phyloP scores from a whole-genome alignment of 2,329 filamentous ascomycete species.

The Metarhizium humberi region DNA sequence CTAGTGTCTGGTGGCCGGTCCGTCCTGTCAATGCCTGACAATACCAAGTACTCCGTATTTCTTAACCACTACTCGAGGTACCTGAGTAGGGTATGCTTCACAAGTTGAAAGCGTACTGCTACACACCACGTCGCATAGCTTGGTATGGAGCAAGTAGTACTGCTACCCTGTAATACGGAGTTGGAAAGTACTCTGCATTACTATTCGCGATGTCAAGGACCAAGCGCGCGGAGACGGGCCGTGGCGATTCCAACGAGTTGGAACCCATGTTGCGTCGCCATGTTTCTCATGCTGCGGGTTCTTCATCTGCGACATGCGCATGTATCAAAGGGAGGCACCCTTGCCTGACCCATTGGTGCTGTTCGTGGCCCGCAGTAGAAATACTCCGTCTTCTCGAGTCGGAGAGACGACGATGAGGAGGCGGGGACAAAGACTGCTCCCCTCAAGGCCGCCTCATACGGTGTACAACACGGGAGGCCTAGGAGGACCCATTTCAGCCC shows the following conservation, averaged over 20 bases:
- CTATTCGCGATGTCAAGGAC: not conserved
- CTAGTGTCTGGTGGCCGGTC: not conserved
- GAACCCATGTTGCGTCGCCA: slow-evolving; percentile 2
- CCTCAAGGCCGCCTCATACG: too few species aligned
- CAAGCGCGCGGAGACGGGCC: slow-evolving; percentile 8
- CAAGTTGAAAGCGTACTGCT: not conserved
- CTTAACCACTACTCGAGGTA: too few species aligned
- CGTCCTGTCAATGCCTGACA: not conserved
- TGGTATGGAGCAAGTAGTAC: not conserved
- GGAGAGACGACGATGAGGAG: too few species aligned
- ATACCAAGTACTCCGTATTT: too few species aligned
- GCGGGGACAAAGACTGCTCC: too few species aligned
- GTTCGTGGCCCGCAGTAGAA: too few species aligned
- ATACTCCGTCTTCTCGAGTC: too few species aligned
- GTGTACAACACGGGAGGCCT: not conserved
- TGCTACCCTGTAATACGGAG: not conserved
- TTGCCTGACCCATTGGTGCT: too few species aligned
- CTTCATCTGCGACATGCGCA: slow-evolving; percentile 10
- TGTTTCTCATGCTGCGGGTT: slow-evolving; percentile 9
- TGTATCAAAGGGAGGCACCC: not conserved
- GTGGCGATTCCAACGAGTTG: slow-evolving; percentile 4
- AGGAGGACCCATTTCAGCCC: not conserved
- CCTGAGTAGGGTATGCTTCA: too few species aligned
- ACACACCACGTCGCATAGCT: not conserved
- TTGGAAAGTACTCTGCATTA: not conserved